Conservation (phyloP, 1,284 basidiomycete species). For the Pyrrhoderma noxium region DNA sequence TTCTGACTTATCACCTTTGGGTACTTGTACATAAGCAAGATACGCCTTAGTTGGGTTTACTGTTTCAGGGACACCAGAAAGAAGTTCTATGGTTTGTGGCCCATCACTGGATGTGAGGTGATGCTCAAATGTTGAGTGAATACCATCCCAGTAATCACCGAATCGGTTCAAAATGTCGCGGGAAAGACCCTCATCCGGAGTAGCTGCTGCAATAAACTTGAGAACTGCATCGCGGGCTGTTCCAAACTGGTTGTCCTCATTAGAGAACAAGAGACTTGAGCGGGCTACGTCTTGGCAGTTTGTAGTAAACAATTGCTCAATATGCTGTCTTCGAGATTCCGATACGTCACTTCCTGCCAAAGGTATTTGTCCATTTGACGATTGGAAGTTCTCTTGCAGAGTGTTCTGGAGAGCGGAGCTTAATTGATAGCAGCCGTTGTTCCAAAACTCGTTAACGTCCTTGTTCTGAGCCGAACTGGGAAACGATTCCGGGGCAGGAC, state of each 20-base stretch:
- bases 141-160: conserved; percentile 41
- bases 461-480: conserved; percentile 29
- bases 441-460: conserved; percentile 42
- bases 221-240: conserved; percentile 49
- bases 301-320: conserved; percentile 11
- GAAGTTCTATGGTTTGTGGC: conserved; percentile 27
- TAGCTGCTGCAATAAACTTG: conserved; percentile 71
- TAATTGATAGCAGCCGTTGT: conserved; percentile 49
- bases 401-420: conserved; percentile 12
- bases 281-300: conserved; percentile 6
- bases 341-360: background rate
- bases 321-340: conserved; percentile 2
- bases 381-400: conserved; percentile 6
- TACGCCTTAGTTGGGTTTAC: conserved; percentile 67
- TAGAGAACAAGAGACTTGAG: background rate
- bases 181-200: conserved; percentile 45
- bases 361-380: conserved; percentile 1
- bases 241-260: conserved; percentile 6
- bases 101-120: conserved; percentile 37
- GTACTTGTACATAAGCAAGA: conserved; percentile 65
- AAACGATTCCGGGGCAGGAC: conserved; percentile 33
- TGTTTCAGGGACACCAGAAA: conserved; percentile 61
- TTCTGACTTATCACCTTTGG: conserved; percentile 38
- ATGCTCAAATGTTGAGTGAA: conserved; percentile 41
- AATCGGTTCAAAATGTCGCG: conserved; percentile 46